These are phyloP conservation scores for Colletotrichum liaoningense DNA, from an alignment of 2,329 filamentous ascomycete species.

Conservation along the genomic window DNA sequence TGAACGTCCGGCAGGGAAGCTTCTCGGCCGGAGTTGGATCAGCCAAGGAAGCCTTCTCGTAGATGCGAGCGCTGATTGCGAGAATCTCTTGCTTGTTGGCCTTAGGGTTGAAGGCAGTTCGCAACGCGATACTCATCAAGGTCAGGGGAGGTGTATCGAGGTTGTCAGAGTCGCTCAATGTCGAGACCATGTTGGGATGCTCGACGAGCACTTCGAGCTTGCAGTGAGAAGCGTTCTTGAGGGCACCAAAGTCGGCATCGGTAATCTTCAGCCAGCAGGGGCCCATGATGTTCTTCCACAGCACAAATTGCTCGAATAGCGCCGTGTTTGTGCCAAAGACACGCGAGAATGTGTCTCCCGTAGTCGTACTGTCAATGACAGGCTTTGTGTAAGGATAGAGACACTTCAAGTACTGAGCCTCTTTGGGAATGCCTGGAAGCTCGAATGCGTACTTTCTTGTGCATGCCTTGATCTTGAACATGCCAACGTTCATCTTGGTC, in stretches of 20 bases:
- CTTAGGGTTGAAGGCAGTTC: conserved; percentile 88
- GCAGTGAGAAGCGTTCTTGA: conserved; percentile 96
- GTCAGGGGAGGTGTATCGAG: conserved; percentile 88
- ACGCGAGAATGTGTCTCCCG: conserved; percentile 91
- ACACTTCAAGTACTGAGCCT: conserved; percentile 93
- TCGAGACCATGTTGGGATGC: conserved; percentile 80
- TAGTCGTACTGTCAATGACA: conserved; percentile 74
- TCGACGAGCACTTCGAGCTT: conserved; percentile 89
- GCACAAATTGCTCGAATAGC: conserved; percentile 96
- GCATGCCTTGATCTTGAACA: conserved; percentile 94
- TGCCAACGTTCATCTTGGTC: conserved; percentile 84
- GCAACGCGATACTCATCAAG: conserved; percentile 92
- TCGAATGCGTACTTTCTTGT: conserved; percentile 97
- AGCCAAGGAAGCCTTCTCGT: conserved; percentile 87
- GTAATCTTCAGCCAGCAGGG: conserved; percentile 97
- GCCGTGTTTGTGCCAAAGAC: conserved; percentile 95
- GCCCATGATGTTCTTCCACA: conserved; percentile 99
- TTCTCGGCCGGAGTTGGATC: conserved; percentile 92
- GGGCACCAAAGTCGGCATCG: conserved; percentile 82
- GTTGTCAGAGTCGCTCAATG: conserved; percentile 81
- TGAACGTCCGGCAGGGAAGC: conserved; percentile 90
- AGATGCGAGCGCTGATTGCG: conserved; percentile 89
- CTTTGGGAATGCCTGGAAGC: conserved; percentile 84
- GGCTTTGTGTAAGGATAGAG: conserved; percentile 93
- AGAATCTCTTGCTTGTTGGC: conserved; percentile 98